Percentiles rank a stretch among this genome's conserved stretches.
phyloP scores from a whole-genome alignment of 441 rosid genomes.

The Gossypium davidsonii region DNA sequence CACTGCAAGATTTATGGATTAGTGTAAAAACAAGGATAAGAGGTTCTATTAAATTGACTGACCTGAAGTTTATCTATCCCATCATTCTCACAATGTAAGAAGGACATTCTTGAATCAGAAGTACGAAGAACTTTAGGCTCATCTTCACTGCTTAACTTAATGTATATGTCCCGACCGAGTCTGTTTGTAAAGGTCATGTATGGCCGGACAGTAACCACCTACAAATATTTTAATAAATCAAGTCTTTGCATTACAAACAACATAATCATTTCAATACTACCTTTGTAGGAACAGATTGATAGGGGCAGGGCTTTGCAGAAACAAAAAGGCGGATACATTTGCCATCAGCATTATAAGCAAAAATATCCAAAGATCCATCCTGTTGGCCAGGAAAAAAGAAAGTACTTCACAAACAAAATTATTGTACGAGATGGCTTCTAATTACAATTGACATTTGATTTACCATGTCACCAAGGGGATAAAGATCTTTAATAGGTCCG shows the following conservation, averaged over 20 bases:
- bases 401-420: constrained; percentile 11
- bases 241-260: constrained; percentile 2
- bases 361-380: constrained; percentile 93
- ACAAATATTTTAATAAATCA: constrained; percentile 15
- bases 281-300: constrained; percentile 91
- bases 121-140: constrained; percentile 73
- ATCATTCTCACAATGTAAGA: constrained; percentile 45
- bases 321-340: constrained; percentile 77
- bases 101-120: constrained; percentile 76
- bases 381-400: constrained; percentile 24
- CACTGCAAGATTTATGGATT: not conserved
- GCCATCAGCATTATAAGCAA: constrained; percentile 65
- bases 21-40: not conserved
- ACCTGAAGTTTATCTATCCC: constrained; percentile 86
- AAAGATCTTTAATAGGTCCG: constrained; percentile 81
- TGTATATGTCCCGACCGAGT: constrained; percentile 68
- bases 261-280: constrained; percentile 30
- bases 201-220: constrained; percentile 91
- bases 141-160: constrained; percentile 70
- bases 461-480: constrained; percentile 93
- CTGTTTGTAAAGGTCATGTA: constrained; percentile 95
- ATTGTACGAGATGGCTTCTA: constrained; percentile 9
- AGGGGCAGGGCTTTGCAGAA: constrained; percentile 72
- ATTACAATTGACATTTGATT: constrained; percentile 8
- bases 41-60: constrained; percentile 20